A percentile compares a stretch with the other conserved stretches of the same genome.
phyloP scores from a whole-genome alignment of 805 yeast species.

The Wickerhamiella azyma region DNA sequence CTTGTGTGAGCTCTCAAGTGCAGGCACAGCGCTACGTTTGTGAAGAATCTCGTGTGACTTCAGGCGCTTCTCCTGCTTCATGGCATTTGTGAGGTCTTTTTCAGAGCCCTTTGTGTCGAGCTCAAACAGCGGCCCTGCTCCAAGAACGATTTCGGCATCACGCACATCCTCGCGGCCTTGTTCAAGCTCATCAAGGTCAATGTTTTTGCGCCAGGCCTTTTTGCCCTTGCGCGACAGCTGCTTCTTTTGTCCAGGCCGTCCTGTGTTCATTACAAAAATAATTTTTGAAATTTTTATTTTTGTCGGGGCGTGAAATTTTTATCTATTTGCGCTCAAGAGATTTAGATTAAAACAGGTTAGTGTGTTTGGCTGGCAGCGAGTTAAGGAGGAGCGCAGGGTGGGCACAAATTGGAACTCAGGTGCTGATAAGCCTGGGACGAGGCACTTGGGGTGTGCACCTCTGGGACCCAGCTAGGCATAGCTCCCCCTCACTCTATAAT shows the following conservation, averaged over 20 bases:
- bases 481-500: neutral
- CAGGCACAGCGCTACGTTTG: constrained; percentile 65
- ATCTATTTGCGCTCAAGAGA: too few relatives aligned
- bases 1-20: constrained; percentile 33
- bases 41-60: constrained; percentile 61
- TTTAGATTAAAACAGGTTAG: too few relatives aligned
- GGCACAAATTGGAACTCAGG: too few relatives aligned
- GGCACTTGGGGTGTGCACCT: too few relatives aligned
- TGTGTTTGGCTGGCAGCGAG: too few relatives aligned
- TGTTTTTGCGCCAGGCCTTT: constrained; percentile 84
- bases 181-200: constrained; percentile 72
- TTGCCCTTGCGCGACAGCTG: constrained; percentile 87
- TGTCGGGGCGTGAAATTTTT: neutral
- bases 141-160: constrained; percentile 36
- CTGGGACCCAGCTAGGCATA: neutral
- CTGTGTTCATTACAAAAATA: constrained; percentile 10
- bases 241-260: constrained; percentile 19
- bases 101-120: constrained; percentile 58
- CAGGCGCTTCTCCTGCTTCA: constrained; percentile 32
- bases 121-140: constrained; percentile 39
- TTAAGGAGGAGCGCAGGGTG: too few relatives aligned
- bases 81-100: constrained; percentile 27
- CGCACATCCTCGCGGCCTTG: constrained; percentile 52
- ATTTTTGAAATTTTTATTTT: constrained; percentile 1
- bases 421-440: too few relatives aligned